A percentile compares a stretch with the other conserved stretches of the same genome.
phyloP scores from a whole-genome alignment of 2,329 filamentous ascomycete genomes.

The Pezicula carpinea region DNA sequence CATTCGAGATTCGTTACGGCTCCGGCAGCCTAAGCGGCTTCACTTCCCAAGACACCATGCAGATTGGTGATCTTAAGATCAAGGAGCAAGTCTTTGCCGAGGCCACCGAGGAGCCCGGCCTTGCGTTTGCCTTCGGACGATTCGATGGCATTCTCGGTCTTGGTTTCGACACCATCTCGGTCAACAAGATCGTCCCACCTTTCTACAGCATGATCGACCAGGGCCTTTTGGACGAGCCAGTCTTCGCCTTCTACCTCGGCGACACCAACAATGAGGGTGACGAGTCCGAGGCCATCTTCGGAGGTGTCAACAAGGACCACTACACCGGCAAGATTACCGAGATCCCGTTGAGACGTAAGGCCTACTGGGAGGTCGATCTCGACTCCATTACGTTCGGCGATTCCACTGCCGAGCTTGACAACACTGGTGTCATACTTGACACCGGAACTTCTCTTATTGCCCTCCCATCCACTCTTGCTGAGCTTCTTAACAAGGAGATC shows the following conservation, averaged over 20 bases:
- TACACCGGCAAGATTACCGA: conserved; percentile 82
- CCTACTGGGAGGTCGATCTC: conserved; percentile 99
- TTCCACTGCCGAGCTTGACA: conserved; percentile 80
- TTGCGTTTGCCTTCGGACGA: conserved; percentile 95
- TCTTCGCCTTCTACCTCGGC: conserved; percentile 96
- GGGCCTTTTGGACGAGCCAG: conserved; percentile 80
- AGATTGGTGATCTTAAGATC: conserved; percentile 84
- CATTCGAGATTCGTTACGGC: conserved; percentile 92
- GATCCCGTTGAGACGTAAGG: conserved; percentile 94
- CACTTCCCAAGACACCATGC: conserved; percentile 81
- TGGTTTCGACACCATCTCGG: conserved; percentile 93
- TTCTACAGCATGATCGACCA: conserved; percentile 97
- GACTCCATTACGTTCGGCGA: conserved; percentile 87
- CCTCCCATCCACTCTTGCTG: conserved; percentile 83
- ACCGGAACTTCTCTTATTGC: conserved; percentile 97
- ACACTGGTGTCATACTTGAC: conserved; percentile 95
- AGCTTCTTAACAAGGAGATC: conserved; percentile 96
- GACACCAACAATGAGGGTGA: conserved; percentile 64
- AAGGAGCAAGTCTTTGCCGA: conserved; percentile 93
- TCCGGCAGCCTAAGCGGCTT: conserved; percentile 92
- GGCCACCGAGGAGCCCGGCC: conserved; percentile 89
- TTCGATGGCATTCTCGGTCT: conserved; percentile 97
- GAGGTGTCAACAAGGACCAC: conserved; percentile 79
- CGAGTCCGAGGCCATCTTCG: conserved; percentile 84
- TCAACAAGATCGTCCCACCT: conserved; percentile 89